Evolutionary conservation across 805 yeast species (phyloP).

Genomic region (Metschnikowia gelsemii): DNA sequence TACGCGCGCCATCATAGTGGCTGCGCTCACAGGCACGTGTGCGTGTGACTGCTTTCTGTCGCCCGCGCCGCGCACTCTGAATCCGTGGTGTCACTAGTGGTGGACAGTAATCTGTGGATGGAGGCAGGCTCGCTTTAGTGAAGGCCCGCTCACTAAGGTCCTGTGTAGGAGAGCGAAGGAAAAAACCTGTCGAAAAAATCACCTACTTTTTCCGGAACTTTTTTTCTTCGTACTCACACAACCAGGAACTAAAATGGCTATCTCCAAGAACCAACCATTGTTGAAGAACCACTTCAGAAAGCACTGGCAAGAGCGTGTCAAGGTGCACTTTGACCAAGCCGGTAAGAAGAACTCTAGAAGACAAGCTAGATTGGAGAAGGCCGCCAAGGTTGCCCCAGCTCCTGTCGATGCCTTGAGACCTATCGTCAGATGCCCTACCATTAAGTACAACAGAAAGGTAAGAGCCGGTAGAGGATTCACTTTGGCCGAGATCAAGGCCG

Average conservation of each 20-base stretch:
- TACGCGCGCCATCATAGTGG: constrained; percentile 4
- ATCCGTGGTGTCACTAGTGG: not conserved
- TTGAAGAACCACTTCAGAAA: constrained; percentile 99
- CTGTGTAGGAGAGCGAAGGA: constrained; percentile 4
- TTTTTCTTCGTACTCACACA: constrained; percentile 2
- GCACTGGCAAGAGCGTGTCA: constrained; percentile 99
- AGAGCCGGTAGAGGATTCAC: constrained; percentile 99
- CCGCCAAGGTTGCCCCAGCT: constrained; percentile 95
- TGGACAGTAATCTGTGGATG: not conserved
- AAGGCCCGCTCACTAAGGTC: not conserved
- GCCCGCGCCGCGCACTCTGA: not conserved
- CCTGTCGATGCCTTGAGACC: constrained; percentile 97
- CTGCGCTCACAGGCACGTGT: constrained; percentile 14
- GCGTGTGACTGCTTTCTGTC: constrained; percentile 14
- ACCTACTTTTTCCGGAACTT: constrained; percentile 1
- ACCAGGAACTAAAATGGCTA: constrained; percentile 58
- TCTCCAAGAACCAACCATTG: constrained; percentile 97
- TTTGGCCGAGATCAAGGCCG: constrained; percentile 96
- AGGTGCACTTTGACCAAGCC: constrained; percentile 99
- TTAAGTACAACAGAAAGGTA: constrained; percentile 98
- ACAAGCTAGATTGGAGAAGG: constrained; percentile 88
- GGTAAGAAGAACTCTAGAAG: constrained; percentile 99
- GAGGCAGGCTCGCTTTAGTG: not conserved
- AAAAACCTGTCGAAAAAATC: constrained; percentile 6
- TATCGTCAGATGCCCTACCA: constrained; percentile 97